These are phyloP conservation scores for Sindora glabra DNA, from an alignment of 306 rosid species.

Conservation along the genomic window DNA sequence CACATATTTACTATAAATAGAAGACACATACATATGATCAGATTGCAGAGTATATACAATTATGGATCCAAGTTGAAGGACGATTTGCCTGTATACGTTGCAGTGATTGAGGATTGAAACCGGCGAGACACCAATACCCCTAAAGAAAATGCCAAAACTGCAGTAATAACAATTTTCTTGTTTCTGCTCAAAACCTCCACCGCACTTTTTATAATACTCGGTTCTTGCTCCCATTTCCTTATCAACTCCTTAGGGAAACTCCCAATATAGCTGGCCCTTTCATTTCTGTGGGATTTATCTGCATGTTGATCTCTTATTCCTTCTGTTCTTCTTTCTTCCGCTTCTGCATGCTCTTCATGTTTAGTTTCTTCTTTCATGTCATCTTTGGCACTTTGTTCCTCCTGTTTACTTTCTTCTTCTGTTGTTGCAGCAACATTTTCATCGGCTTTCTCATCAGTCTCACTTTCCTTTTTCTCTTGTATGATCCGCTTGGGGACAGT, in stretches of 20 bases:
- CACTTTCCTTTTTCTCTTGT: conserved; percentile 20
- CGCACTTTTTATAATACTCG: conserved; percentile 19
- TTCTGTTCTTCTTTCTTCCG: conserved; percentile 4
- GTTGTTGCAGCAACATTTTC: conserved; percentile 1
- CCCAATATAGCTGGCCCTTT: background rate
- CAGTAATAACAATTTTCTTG: conserved; percentile 47
- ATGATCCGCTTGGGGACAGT: conserved; percentile 37
- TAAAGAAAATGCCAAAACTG: conserved; percentile 52
- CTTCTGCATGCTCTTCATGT: conserved; percentile 1
- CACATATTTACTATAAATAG: background rate
- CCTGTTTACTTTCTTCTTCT: conserved; percentile 11
- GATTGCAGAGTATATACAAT: conserved; percentile 14
- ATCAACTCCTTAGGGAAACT: conserved; percentile 18
- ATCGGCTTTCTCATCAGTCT: background rate
- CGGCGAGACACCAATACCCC: conserved; percentile 36
- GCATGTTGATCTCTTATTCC: conserved; percentile 3
- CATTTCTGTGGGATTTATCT: background rate
- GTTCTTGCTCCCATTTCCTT: conserved; percentile 37
- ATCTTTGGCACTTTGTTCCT: background rate
- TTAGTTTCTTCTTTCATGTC: background rate
- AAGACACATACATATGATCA: background rate
- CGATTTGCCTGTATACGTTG: background rate
- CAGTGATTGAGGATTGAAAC: conserved; percentile 18
- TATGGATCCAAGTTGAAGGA: conserved; percentile 1
- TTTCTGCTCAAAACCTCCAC: conserved; percentile 24